phyloP scores from a whole-genome alignment of 2,329 filamentous ascomycete species.

The Camillea tinctor region DNA sequence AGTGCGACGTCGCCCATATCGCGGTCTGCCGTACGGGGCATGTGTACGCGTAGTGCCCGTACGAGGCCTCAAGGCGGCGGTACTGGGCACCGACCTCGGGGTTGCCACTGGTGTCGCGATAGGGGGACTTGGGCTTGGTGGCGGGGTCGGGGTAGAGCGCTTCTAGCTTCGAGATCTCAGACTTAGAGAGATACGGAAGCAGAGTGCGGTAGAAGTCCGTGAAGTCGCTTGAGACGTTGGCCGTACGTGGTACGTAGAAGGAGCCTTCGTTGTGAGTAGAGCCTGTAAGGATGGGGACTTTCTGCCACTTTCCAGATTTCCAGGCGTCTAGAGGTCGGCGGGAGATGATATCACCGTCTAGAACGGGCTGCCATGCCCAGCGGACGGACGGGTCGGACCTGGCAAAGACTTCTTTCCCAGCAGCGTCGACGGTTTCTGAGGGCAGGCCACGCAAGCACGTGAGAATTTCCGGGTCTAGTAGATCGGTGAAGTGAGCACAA shows the following conservation, averaged over 20 bases:
- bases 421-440: constrained; percentile 23
- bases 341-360: constrained; percentile 31
- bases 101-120: constrained; percentile 1
- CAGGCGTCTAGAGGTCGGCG: constrained; percentile 31
- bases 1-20: constrained; percentile 11
- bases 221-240: constrained; percentile 20
- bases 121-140: constrained; percentile 1
- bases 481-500: constrained; percentile 22
- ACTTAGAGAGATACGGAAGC: constrained; percentile 18
- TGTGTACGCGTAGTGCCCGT: constrained; percentile 7
- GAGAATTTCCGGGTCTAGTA: constrained; percentile 27
- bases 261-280: constrained; percentile 32
- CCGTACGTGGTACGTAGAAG: constrained; percentile 24
- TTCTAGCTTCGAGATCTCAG: constrained; percentile 2
- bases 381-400: constrained; percentile 30
- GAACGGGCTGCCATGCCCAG: constrained; percentile 35
- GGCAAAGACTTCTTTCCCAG: constrained; percentile 29
- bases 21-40: constrained; percentile 6
- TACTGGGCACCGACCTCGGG: neutral
- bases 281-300: constrained; percentile 32
- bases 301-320: constrained; percentile 33
- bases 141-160: constrained; percentile 6
- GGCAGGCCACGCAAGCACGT: constrained; percentile 25
- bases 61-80: constrained; percentile 1
- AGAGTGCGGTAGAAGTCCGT: constrained; percentile 27